Evolutionary conservation across 78 protist genomes (phyloP).

Genomic region (Creolimax fragrantissima): DNA sequence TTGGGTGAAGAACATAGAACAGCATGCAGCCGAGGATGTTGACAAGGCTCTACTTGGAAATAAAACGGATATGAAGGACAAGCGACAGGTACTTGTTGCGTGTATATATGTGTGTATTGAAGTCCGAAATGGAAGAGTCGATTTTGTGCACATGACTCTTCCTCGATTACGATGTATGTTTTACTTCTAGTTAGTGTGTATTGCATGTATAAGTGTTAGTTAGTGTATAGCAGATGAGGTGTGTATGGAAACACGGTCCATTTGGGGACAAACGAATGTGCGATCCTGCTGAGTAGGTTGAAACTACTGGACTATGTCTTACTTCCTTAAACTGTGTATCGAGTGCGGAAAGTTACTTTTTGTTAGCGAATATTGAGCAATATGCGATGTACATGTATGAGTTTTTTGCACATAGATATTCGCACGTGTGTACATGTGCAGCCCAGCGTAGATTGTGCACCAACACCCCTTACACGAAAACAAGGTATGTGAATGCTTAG

Average conservation of each 20-base stretch:
- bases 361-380: no score
- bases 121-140: neutral
- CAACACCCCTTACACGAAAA: no score
- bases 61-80: conserved; percentile 65
- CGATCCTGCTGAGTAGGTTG: neutral
- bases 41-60: conserved; percentile 85
- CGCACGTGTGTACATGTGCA: no score
- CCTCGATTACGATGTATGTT: no score
- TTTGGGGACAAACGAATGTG: neutral
- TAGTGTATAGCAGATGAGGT: neutral
- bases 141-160: neutral
- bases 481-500: no score
- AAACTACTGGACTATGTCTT: no score
- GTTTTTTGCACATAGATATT: neutral
- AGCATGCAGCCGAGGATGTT: conserved; percentile 6
- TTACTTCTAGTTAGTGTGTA: no score
- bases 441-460: no score
- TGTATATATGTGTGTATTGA: neutral
- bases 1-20: conserved; percentile 50
- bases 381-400: neutral
- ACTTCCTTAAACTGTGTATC: no score
- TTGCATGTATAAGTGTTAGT: neutral
- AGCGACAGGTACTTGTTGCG: neutral
- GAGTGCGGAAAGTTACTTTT: no score
- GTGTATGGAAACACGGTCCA: neutral